phyloP scores from a whole-genome alignment of 1,284 basidiomycete species.

The Anthracocystis panici-leucophaei region DNA sequence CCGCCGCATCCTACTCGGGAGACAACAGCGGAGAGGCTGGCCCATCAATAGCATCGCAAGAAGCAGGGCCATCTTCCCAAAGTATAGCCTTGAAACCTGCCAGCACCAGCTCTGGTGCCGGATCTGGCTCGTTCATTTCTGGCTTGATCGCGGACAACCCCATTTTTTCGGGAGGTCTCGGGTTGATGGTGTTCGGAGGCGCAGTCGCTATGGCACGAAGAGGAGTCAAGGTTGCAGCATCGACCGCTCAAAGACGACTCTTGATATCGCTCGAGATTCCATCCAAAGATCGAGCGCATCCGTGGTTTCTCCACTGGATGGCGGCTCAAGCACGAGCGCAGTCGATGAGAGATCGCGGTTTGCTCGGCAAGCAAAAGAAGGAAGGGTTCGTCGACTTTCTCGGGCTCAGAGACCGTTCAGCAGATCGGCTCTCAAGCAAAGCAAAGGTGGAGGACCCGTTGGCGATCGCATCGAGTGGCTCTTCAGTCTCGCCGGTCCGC shows the following conservation, averaged over 20 bases:
- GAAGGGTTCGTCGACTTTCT: conserved; percentile 61
- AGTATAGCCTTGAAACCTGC: neutral
- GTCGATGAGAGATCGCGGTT: conserved; percentile 57
- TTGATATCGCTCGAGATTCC: conserved; percentile 96
- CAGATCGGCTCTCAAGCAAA: conserved; percentile 4
- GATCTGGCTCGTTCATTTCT: conserved; percentile 33
- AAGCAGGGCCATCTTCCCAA: neutral
- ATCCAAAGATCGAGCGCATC: conserved; percentile 92
- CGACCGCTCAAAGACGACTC: conserved; percentile 85
- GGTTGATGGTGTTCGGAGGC: conserved; percentile 67
- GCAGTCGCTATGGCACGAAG: conserved; percentile 54
- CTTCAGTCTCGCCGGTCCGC: conserved; percentile 69
- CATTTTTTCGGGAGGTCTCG: conserved; percentile 66
- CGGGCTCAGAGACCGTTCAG: conserved; percentile 44
- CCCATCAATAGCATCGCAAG: neutral
- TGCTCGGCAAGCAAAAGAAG: conserved; percentile 53
- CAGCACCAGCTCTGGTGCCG: neutral
- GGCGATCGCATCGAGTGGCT: conserved; percentile 67
- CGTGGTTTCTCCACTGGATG: conserved; percentile 99
- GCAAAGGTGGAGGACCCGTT: conserved; percentile 64
- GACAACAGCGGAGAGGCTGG: neutral
- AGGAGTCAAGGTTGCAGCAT: conserved; percentile 78
- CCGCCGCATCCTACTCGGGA: neutral
- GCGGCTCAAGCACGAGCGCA: conserved; percentile 73
- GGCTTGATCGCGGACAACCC: conserved; percentile 59